Base-by-base conservation (phyloP, 164 flowering plant species). In the Brasenia schreberi region DNA sequence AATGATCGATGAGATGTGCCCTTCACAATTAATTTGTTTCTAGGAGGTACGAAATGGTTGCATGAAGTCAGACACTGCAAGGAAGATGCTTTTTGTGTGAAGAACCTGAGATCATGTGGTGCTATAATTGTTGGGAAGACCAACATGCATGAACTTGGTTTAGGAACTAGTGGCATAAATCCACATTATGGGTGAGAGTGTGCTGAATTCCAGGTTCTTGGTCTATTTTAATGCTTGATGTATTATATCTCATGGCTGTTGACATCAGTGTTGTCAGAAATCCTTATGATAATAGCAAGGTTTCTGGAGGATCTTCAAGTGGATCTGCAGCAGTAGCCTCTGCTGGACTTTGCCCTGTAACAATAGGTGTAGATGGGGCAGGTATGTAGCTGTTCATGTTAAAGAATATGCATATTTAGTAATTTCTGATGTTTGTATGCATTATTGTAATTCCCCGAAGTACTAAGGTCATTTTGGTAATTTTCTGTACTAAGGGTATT, bases 351-450 rank as follows among this genome's bases (percentile, higher is more conserved):
- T 94, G 98, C 77, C 98, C 98, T 66, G 90, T 72, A 66, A 90
- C 98, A 49, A 88, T 94, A 72, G 98, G 98, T 71, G 92, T 90
- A 67, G 98, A 94, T 78, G 98, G 96, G 6, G 98, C 96, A 85
- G 98, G 97, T 88, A 81, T 74, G 12, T 19, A 5, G 5, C 52
- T 64, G n/a, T n/a, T n/a, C n/a, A n/a, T n/a, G n/a, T n/a, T n/a
- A n/a, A n/a, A n/a, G n/a, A n/a, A n/a, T n/a, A n/a, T n/a, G n/a
- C n/a, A n/a, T n/a, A n/a, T n/a, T n/a, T n/a, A n/a, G n/a, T n/a
- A n/a, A n/a, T n/a, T n/a, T n/a, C n/a, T n/a, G n/a, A n/a, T n/a
- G n/a, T n/a, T n/a, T n/a, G n/a, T n/a, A n/a, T n/a, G n/a, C n/a
- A n/a, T n/a, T n/a, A n/a, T n/a, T n/a, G n/a, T n/a, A n/a, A n/a